Base-by-base conservation (phyloP, 176 grass and related monocot species). In the Poa pratensis region DNA sequence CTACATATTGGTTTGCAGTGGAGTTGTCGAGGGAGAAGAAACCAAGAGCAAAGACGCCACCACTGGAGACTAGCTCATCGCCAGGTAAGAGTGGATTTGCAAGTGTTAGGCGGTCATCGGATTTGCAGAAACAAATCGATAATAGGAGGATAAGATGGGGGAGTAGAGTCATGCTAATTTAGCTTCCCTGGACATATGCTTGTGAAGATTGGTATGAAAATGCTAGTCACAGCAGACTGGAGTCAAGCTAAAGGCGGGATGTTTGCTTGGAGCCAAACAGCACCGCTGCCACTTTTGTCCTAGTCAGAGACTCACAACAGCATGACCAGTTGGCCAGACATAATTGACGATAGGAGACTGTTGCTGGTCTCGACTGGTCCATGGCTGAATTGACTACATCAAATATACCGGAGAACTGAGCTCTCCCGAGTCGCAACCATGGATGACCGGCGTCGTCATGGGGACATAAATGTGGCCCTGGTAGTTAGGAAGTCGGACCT, bases 11-110 rank as follows among this genome's bases (percentile, higher is more conserved):
- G 17, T 57, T 74, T 22, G 49, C 5, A 19, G 3, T 84, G 3
- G 86, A 83, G 54, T 83, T 80, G 3, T 26, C 75, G 5, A 50
- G 75, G 37, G 86, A 76, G 87, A 89, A 86, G 71, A 92, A 92
- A 15, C 91, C 91, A 3, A 92, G 49, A 57, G 54, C 81, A 39
- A 89, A 92, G 62, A 43, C 18, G 59, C 90, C 84, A 30, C 30
- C 77, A 0, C 73, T 55, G 3, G 91, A 92, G 60, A 89, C 16
- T 7, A 92, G 67, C 50, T 82, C 63, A 17, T 78, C 80, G 0
- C 59, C 43, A 0, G 76, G 23, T 10, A 61, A 77, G 34, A 89
- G 85, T 60, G 53, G 66, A 51, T 87, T 75, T 2, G 54, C n/a
- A 7, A 63, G 54, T 19, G 63, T 84, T 40, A 92, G 61, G 19